Base-by-base conservation (phyloP, 2,329 filamentous ascomycete species). In the Colletotrichum shisoi region DNA sequence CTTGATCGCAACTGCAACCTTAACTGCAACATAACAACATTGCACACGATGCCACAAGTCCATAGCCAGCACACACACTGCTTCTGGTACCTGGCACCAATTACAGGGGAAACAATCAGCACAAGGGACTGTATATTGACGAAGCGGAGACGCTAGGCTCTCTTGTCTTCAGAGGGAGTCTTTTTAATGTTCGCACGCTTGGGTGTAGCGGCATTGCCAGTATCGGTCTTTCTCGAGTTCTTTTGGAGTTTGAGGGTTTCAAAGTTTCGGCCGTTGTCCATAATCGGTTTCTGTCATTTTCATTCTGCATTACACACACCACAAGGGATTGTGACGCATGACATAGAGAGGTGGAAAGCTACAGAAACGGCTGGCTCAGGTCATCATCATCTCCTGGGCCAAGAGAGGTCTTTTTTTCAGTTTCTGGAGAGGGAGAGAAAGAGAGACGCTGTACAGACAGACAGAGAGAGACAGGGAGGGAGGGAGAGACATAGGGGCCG, bases 1-100 rank as follows among this genome's bases (percentile, higher is more conserved):
- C 81, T 59, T 83, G 76, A 56, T 68, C 17, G 52, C 39, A 45
- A 53, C 48, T 21, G 12, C 24, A 15, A 39, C 51, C 19, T n/a
- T 12, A 54, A 53, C 42, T 19, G 39, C 60, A 34, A 34, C 53
- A 17, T 19, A 44, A 46, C 39, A 34, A 42, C 60, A 58, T 63
- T 42, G 37, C 54, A 64, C 42, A 67, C 53, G 42, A 67, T 67
- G 64, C 58, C 54, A 64, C 64, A 61, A 64, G 60, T 54, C 31
- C 61, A 64, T 37, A 42, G 60, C 64, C 54, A 67, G 54, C 48
- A 51, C 40, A 58, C 37, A 45, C 37, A 45, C 19, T 37, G 31
- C 31, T 34, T 9, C 31, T 34, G 31, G 31, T 34, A 34, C 31
- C 60, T 63, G 64, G 64, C 54, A 48, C 48, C 60, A 59, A 37